Conservation (phyloP, 1,139 yeast species). For the Geotrichum aggregatum region DNA sequence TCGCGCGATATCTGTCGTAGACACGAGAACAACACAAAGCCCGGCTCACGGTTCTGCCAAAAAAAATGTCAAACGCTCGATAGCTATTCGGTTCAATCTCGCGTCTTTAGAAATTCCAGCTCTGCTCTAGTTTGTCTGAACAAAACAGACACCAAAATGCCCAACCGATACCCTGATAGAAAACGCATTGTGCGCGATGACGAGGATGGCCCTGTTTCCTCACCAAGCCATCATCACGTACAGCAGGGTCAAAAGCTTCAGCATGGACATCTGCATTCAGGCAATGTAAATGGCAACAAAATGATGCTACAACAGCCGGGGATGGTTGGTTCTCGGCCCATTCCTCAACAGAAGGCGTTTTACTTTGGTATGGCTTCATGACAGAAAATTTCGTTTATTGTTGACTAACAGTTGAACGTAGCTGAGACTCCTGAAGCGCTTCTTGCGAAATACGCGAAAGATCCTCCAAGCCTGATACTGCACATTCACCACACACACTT, state of each 20-base stretch:
- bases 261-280: not conserved
- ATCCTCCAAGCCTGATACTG: constrained; percentile 78
- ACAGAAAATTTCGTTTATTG: not conserved
- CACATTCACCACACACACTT: constrained; percentile 90
- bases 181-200: constrained; percentile 34
- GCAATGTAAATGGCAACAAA: not conserved
- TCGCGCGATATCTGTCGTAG: too few relatives aligned
- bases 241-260: not conserved
- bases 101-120: constrained; percentile 6
- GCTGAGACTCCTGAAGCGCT: constrained; percentile 71
- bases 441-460: constrained; percentile 69
- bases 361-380: constrained; percentile 9
- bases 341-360: constrained; percentile 18
- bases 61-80: too few relatives aligned
- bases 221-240: constrained; percentile 4
- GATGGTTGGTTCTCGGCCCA: not conserved
- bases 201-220: constrained; percentile 25
- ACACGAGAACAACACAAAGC: too few relatives aligned
- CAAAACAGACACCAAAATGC: constrained; percentile 9
- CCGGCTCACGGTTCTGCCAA: too few relatives aligned
- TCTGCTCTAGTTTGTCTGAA: constrained; percentile 18
- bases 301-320: not conserved
- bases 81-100: too few relatives aligned
- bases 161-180: constrained; percentile 28
- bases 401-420: constrained; percentile 24